Evolutionary conservation across 2,329 filamentous ascomycete species (phyloP), one percentile per base, ranked within the genome.

Genomic region (Geosmithia flava): DNA sequence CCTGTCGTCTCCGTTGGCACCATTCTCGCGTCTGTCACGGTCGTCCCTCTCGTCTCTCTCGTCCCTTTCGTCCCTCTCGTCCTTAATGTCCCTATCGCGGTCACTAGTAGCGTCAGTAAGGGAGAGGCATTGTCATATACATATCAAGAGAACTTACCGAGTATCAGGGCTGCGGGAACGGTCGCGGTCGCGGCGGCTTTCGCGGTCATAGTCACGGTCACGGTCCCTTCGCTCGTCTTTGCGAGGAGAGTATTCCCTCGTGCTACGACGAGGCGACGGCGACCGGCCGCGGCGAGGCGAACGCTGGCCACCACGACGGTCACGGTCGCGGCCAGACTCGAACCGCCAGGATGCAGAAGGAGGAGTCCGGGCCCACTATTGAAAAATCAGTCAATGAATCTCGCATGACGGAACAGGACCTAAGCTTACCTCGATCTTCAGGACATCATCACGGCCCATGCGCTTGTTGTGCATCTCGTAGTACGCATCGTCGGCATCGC

Each of bases 391-490:
- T 23, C 19, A n/a, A n/a, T 7, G 30, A 2, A 37, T 16, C n/a
- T 7, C 3, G 5, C 19, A 42, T 23, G 13, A 42, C 11, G n/a
- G 13, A 27, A n/a, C n/a, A 33, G 7, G 8, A n/a, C 43, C 6
- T 15, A 16, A 11, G 17, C 78, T 56, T 70, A 95, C 93, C 80
- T 98, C 93, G 56, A 98, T 97, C 74, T 98, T 98, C 71, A 98
- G 66, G 51, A 95, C 72, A 61, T 98, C 93, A 63, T 98, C 93
- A 53, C 91, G 85, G 45, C 89, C 90, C 58, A 98, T 89, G 56
- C 91, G 88, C 80, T 96, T 96, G 75, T 97, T 97, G 65, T 98
- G 93, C 93, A 98, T 98, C 72, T 98, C 93, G 67, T 98, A 88
- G 66, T 98, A 98, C 45, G 93, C 93, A 71, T 98, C 93, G 67